A percentile compares a stretch with the other conserved stretches of the same genome.
Conservation (phyloP, 2,329 filamentous ascomycete species). For the Calonectria pauciramosa region DNA sequence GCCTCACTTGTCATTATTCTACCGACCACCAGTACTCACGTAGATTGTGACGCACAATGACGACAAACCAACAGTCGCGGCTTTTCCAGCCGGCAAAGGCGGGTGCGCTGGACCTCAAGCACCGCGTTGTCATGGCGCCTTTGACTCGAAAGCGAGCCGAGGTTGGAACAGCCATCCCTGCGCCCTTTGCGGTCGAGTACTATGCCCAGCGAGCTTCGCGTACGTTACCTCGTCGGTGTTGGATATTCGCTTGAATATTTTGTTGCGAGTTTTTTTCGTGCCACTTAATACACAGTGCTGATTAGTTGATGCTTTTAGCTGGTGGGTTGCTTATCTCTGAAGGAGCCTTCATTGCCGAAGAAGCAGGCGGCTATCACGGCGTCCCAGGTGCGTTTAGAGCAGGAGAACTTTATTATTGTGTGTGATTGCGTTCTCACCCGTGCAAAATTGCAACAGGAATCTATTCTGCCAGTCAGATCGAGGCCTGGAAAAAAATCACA, state of each 20-base stretch:
- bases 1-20: not conserved
- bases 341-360: slow-evolving; percentile 58
- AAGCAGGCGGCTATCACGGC: slow-evolving; percentile 48
- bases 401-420: no score
- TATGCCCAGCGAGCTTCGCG: slow-evolving; percentile 60
- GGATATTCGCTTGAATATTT: not conserved
- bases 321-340: slow-evolving; percentile 61
- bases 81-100: slow-evolving; percentile 60
- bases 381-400: slow-evolving; percentile 32
- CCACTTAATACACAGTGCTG: not conserved
- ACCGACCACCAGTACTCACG: not conserved
- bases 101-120: slow-evolving; percentile 53
- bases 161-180: slow-evolving; percentile 48
- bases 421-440: not conserved
- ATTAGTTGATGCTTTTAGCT: slow-evolving; percentile 34
- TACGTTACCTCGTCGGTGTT: not conserved
- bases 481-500: slow-evolving; percentile 72
- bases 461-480: slow-evolving; percentile 68
- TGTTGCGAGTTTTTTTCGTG: not conserved
- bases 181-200: slow-evolving; percentile 57
- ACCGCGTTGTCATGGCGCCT: slow-evolving; percentile 68
- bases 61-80: not conserved
- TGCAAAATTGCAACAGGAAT: slow-evolving; percentile 66
- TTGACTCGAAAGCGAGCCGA: slow-evolving; percentile 67
- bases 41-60: not conserved